A percentile compares a stretch with the other conserved stretches of the same genome.
phyloP scores from a whole-genome alignment of 768 basidiomycete species.

The Suillus subluteus region DNA sequence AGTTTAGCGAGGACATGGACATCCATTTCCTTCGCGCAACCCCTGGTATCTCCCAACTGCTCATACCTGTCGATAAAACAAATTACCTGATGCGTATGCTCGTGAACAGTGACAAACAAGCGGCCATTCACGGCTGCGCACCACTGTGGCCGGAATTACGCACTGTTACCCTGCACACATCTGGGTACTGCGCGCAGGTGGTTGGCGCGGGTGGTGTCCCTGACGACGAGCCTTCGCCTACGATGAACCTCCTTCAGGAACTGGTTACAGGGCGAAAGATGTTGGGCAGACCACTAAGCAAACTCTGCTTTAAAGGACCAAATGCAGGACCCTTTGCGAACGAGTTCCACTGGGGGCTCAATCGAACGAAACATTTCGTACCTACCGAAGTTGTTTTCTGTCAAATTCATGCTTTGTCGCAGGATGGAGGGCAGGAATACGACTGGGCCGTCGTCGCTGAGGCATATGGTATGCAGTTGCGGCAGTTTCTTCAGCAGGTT shows the following conservation, averaged over 20 bases:
- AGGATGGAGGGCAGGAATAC: slow-evolving; percentile 29
- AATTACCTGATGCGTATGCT: slow-evolving; percentile 35
- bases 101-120: slow-evolving; percentile 38
- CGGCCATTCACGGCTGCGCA: slow-evolving; percentile 28
- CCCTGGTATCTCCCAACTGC: slow-evolving; percentile 35
- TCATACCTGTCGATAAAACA: slow-evolving; percentile 33
- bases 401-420: slow-evolving; percentile 23
- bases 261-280: slow-evolving; percentile 24
- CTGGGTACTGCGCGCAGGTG: slow-evolving; percentile 27
- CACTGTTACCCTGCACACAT: slow-evolving; percentile 33
- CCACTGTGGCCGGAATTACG: slow-evolving; percentile 34
- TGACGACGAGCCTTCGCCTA: slow-evolving; percentile 33
- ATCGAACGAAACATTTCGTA: slow-evolving; percentile 30
- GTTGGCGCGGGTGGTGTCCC: slow-evolving; percentile 25
- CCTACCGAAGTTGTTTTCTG: slow-evolving; percentile 26
- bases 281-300: slow-evolving; percentile 25
- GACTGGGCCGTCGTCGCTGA: slow-evolving; percentile 36
- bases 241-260: slow-evolving; percentile 34
- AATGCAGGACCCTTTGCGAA: slow-evolving; percentile 30
- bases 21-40: slow-evolving; percentile 35
- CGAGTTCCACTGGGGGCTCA: slow-evolving; percentile 35
- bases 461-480: slow-evolving; percentile 32
- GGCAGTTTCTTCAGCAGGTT: slow-evolving; percentile 35
- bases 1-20: slow-evolving; percentile 36
- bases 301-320: slow-evolving; percentile 33